A percentile compares a stretch with the other conserved stretches of the same genome.
These are phyloP conservation scores for Blastobotrys peoriensis DNA, from an alignment of 805 yeast species.

Conservation along the genomic window DNA sequence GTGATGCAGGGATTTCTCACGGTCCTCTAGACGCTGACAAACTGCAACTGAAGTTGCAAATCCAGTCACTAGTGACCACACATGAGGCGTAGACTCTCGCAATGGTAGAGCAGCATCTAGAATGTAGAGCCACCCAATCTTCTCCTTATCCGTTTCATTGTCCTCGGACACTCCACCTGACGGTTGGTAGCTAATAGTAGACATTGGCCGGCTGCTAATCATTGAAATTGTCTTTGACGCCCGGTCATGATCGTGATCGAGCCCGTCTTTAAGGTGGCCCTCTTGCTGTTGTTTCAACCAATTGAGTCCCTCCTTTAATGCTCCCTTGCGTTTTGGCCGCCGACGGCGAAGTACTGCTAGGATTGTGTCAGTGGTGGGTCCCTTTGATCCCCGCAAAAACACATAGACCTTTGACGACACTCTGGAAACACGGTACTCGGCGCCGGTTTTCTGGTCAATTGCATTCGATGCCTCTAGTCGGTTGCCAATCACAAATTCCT, in stretches of 20 bases:
- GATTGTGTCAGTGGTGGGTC: conserved; percentile 6
- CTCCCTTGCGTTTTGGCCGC: conserved; percentile 11
- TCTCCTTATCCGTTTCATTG: conserved; percentile 19
- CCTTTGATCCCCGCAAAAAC: conserved; percentile 1
- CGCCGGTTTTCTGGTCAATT: background rate
- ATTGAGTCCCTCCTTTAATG: conserved; percentile 6
- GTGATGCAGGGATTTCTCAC: conserved; percentile 4
- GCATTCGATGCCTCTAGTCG: conserved; percentile 5
- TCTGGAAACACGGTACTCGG: background rate
- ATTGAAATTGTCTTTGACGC: background rate
- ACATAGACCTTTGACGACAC: conserved; percentile 9
- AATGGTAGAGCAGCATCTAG: conserved; percentile 7
- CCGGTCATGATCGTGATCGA: background rate
- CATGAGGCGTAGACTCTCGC: conserved; percentile 1
- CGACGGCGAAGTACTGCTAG: conserved; percentile 14
- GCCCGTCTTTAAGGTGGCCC: conserved; percentile 1
- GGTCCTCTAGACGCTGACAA: conserved; percentile 11
- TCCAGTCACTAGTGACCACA: conserved; percentile 16
- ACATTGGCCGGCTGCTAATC: background rate
- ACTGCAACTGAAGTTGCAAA: conserved; percentile 13
- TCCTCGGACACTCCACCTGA: conserved; percentile 8
- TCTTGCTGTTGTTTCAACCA: conserved; percentile 2
- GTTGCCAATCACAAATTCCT: conserved; percentile 12
- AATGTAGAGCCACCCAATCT: conserved; percentile 20
- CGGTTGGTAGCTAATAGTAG: background rate